Base-by-base conservation (phyloP, 768 basidiomycete genomes). In the Lactarius hengduanensis region DNA sequence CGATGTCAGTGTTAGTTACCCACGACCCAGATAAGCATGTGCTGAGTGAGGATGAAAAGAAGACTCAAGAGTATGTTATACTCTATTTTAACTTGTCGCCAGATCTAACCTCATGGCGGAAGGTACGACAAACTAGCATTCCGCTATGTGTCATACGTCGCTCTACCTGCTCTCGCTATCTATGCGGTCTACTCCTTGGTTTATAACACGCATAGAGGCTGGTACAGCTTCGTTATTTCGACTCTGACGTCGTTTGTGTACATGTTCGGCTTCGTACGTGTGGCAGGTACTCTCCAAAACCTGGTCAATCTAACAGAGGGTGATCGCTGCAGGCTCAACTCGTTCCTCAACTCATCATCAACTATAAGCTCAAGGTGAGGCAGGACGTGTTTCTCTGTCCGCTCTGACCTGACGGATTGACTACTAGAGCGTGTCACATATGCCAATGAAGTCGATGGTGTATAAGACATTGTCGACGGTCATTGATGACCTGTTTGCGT, bases 361-460 rank as follows among this genome's bases (percentile, higher is more conserved):
- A 97, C 79, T 97, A 96, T 80, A 96, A 96, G 77, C 84, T 98
- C 66, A 95, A 95, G 90, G 89, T 90, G 70, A 67, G 78, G 73
- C 60, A 63, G 43, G 13, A 26, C 22, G 16, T 38, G 36, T 70
- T 26, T 63, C 56, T 57, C 20, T 22, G 28, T 53, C 22, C 13
- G 26, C 26, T 26, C 50, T 13, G 40, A 36, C 28, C 57, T 71
- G 45, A 65, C 54, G 28, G 18, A 56, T 16, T 15, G 36, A 36
- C 16, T n/a, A 62, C 32, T 78, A 95, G 90, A 94, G 90, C 75
- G 95, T 97, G 41, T 91, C 96, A 55, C 96, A 98, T 75, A 94
- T 98, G 90, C 96, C 96, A 22, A 96, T 97, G 90, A 97, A 96
- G 76, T 91, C 96, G 4, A 94, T 98, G 92, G 88, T 95, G 26